phyloP scores from a whole-genome alignment of 1,284 basidiomycete genomes.

The Cutaneotrichosporon cutaneum region DNA sequence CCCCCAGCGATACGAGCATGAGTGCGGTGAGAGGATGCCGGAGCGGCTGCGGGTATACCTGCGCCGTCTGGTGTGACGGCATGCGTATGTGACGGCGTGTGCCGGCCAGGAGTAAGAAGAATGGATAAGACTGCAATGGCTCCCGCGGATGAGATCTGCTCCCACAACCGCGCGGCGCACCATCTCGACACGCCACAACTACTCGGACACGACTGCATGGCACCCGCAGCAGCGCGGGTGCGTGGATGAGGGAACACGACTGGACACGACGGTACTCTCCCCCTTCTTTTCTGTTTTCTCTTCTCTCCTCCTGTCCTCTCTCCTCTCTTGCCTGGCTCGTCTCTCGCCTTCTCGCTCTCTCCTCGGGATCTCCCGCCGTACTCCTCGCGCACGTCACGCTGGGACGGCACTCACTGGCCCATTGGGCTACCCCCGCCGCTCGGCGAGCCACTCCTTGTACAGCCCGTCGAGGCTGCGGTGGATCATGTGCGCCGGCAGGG shows the following conservation, averaged over 20 bases:
- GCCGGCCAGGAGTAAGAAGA: too few relatives aligned
- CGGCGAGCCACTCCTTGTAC: slow-evolving; percentile 71
- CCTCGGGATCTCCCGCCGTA: too few relatives aligned
- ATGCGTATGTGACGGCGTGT: too few relatives aligned
- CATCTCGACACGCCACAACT: background rate
- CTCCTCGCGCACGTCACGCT: background rate
- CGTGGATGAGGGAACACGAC: background rate
- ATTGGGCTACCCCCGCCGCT: slow-evolving; percentile 8
- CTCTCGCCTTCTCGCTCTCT: background rate
- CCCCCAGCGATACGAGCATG: background rate
- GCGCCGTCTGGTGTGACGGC: too few relatives aligned
- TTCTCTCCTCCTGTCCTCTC: background rate
- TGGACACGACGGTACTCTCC: background rate
- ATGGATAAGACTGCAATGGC: background rate
- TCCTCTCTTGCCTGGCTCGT: too few relatives aligned
- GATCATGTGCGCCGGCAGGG: slow-evolving; percentile 76
- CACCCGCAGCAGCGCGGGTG: slow-evolving; percentile 7
- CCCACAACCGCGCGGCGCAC: background rate
- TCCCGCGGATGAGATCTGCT: background rate
- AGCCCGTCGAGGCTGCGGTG: slow-evolving; percentile 87
- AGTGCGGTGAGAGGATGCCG: background rate
- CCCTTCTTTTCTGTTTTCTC: background rate
- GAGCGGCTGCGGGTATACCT: background rate
- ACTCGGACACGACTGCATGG: slow-evolving; percentile 7
- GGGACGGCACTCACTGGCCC: slow-evolving; percentile 2